These are phyloP conservation scores for Colletotrichum chlorophyti DNA, from an alignment of 2,329 filamentous ascomycete species.

Conservation along the genomic window DNA sequence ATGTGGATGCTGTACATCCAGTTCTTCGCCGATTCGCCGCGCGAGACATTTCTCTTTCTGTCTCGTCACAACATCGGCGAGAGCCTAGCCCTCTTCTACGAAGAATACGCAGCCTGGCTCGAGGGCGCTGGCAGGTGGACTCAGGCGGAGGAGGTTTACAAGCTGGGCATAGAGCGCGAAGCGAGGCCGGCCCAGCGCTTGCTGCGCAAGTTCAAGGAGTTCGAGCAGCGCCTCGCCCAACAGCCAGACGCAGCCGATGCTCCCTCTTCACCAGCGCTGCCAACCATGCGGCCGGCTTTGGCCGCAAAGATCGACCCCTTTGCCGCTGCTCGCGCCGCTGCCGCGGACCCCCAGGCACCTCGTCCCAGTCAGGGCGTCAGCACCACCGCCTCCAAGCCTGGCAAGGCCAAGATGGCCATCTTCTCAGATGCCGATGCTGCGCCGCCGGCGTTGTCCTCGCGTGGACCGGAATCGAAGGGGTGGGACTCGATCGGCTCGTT, in stretches of 20 bases:
- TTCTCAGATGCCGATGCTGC: conserved; percentile 80
- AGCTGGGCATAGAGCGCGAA: conserved; percentile 86
- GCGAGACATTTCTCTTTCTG: conserved; percentile 91
- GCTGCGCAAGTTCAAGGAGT: conserved; percentile 89
- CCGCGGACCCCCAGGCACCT: conserved; percentile 71
- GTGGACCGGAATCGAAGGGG: conserved; percentile 67
- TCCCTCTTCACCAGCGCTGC: conserved; percentile 86
- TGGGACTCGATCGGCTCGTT: conserved; percentile 94
- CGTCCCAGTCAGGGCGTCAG: conserved; percentile 54
- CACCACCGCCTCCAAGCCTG: conserved; percentile 65
- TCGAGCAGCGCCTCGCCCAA: conserved; percentile 78
- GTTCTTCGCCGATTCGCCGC: conserved; percentile 90
- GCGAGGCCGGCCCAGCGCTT: conserved; percentile 83
- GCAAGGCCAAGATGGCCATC: conserved; percentile 84
- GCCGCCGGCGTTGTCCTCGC: conserved; percentile 61
- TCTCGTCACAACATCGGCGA: conserved; percentile 90
- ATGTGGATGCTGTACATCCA: conserved; percentile 94
- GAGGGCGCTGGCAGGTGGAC: conserved; percentile 83
- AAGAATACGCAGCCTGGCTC: conserved; percentile 94
- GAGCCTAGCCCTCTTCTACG: conserved; percentile 88
- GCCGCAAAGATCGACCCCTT: conserved; percentile 89
- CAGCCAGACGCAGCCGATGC: conserved; percentile 67
- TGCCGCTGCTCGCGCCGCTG: conserved; percentile 57
- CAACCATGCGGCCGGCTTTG: conserved; percentile 81
- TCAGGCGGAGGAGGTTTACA: conserved; percentile 94